Evolutionary conservation across 2,329 filamentous ascomycete genomes (phyloP).

Genomic region (Aspergillus ibericus): DNA sequence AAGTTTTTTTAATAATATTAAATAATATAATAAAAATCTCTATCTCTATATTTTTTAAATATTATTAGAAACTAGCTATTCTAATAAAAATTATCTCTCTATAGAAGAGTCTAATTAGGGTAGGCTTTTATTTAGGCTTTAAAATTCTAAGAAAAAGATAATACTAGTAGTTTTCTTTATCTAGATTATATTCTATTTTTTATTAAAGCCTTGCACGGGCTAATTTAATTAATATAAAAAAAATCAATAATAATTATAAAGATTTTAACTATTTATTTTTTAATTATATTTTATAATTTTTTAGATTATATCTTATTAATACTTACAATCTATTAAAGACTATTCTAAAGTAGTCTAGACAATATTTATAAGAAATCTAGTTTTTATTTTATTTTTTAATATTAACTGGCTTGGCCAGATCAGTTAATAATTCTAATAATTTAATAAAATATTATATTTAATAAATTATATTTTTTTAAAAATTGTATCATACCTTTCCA

Average conservation of each 20-base stretch:
- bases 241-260: background rate
- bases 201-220: background rate
- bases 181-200: no score
- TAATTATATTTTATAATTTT: background rate
- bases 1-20: no score
- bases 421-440: background rate
- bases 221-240: no score
- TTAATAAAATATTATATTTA: background rate
- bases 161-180: no score
- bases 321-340: background rate
- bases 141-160: no score
- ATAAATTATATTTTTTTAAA: background rate
- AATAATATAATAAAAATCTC: no score
- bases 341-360: background rate
- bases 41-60: no score
- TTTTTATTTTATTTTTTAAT: background rate
- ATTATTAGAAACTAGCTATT: no score
- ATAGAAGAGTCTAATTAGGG: no score
- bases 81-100: no score
- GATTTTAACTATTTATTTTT: background rate
- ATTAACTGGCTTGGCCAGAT: background rate
- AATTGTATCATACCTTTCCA: background rate
- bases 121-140: no score
- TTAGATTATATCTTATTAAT: background rate
- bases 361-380: background rate